phyloP scores from a whole-genome alignment of 495 filamentous ascomycete genomes.

The Chaetomium cochliodes region DNA sequence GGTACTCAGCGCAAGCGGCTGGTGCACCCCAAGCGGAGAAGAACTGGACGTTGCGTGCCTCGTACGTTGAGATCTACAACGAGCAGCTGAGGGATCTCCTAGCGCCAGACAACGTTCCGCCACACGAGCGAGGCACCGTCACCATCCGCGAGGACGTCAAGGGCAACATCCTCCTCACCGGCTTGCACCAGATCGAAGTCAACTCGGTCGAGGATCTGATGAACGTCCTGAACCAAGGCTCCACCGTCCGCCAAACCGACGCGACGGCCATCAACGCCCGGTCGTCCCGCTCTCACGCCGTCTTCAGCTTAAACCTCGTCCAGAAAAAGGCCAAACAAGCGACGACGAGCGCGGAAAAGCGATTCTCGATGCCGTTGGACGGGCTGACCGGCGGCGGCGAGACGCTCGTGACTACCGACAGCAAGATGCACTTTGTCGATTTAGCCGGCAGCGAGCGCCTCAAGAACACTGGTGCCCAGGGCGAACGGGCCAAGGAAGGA shows the following conservation, averaged over 20 bases:
- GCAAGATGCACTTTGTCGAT: slow-evolving; percentile 99
- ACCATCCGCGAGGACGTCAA: slow-evolving; percentile 92
- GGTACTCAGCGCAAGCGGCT: slow-evolving; percentile 65
- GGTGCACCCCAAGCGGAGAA: slow-evolving; percentile 56
- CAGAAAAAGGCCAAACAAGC: slow-evolving; percentile 71
- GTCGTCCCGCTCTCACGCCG: slow-evolving; percentile 97
- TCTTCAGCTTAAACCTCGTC: slow-evolving; percentile 92
- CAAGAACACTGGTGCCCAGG: slow-evolving; percentile 95
- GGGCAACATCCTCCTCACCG: slow-evolving; percentile 90
- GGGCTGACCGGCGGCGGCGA: slow-evolving; percentile 63
- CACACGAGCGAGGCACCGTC: slow-evolving; percentile 68
- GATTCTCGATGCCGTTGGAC: slow-evolving; percentile 86
- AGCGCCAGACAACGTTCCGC: slow-evolving; percentile 68
- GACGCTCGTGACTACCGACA: slow-evolving; percentile 80
- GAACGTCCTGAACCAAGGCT: slow-evolving; percentile 84
- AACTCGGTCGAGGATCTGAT: slow-evolving; percentile 92
- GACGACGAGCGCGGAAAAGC: slow-evolving; percentile 65
- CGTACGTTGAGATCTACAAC: slow-evolving; percentile 99
- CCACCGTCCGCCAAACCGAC: slow-evolving; percentile 92
- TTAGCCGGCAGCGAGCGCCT: slow-evolving; percentile 93
- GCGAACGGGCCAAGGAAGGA: slow-evolving; percentile 92
- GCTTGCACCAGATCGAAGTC: slow-evolving; percentile 81
- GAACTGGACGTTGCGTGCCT: slow-evolving; percentile 91
- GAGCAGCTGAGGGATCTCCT: slow-evolving; percentile 91
- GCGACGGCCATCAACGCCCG: slow-evolving; percentile 98